Evolutionary conservation across 371 early-diverging fungal species (phyloP), one percentile per base, ranked within the genome.

Genomic region (Aphelidium insulamus): DNA sequence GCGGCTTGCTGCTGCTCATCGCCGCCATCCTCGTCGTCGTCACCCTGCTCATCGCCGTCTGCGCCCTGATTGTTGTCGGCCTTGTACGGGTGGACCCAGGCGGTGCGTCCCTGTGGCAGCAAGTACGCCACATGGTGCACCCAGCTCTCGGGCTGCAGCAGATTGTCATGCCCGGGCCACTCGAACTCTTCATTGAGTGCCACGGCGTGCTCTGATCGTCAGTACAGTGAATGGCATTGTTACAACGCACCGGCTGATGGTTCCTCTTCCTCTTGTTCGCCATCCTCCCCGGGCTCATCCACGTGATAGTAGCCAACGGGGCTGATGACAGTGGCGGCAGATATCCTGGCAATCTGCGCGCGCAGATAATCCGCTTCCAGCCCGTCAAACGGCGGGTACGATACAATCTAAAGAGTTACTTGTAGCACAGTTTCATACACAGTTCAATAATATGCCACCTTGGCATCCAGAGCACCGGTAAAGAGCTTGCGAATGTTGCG

Each of bases 101-200:
- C 46, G 1, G 43, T 43, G 14, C 59, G 37, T 2, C 66, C 66
- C 39, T 65, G 66, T 3, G 66, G 66, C 16, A 65, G 44, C 18
- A 65, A 46, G 41, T 65, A 62, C 9, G 57, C 62, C 0, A 55
- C 49, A 29, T 64, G 62, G 43, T 65, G 66, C 9, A 62, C 60
- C 66, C 66, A 65, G 40, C 54, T 56, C 33, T 43, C 26, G n/a
- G 39, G 28, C 15, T 38, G 19, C 16, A 50, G 30, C 11, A 65
- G 45, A 19, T 39, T 33, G 14, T 54, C 61, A 30, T 54, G 49
- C 28, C 52, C 30, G 6, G 44, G 30, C 2, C 48, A 44, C 36
- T 60, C 59, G 36, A 32, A 60, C 31, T 65, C 66, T 26, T 61
- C 45, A 38, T 64, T 65, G 35, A 63, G 45, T 41, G 64, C 55